Evolutionary conservation across 208 protist species (phyloP), one percentile per base, ranked within the genome.

Genomic region (Lotmaria passim): DNA sequence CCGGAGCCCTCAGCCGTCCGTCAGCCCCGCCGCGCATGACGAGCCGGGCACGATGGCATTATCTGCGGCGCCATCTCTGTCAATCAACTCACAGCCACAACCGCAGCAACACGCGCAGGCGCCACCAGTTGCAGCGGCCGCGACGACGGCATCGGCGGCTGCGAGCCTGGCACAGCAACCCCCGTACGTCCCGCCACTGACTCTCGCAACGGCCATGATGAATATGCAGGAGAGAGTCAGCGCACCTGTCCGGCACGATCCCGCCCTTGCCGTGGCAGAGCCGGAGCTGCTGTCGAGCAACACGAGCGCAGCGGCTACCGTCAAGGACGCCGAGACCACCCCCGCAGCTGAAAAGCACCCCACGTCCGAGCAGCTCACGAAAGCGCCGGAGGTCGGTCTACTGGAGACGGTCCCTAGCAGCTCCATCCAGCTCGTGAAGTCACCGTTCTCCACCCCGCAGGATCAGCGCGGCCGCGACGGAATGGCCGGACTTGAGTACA

Each of bases 1-100:
- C 21, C 44, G 59, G 14, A 65, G 59, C 31, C 59, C 59, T 2
- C 41, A 28, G 1, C 59, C 41, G n/a, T 53, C 59, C n/a, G 39
- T 53, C 44, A 26, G 30, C 44, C 8, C 28, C 26, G 21, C 26
- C 30, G 31, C 33, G 39, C 41, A 53, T 31, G 41, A 28, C 1
- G 31, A 71, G 24, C 11, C 21, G 8, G 34, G 34, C 10, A 26
- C 12, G 26, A 36, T 19, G 33, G 31, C n/a, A n/a, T n/a, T n/a
- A n/a, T n/a, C n/a, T n/a, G n/a, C 28, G 41, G 11, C 38, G 17
- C 14, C 57, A 1, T 61, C 12, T 5, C 33, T 26, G 17, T 4
- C 26, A n/a, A n/a, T n/a, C n/a, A n/a, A n/a, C n/a, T n/a, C 21
- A n/a, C 17, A 39, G 28, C 59, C 26, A 26, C 28, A 19, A 26